Evolutionary conservation across 768 basidiomycete genomes (phyloP).

Genomic region (Coprinopsis sp.): DNA sequence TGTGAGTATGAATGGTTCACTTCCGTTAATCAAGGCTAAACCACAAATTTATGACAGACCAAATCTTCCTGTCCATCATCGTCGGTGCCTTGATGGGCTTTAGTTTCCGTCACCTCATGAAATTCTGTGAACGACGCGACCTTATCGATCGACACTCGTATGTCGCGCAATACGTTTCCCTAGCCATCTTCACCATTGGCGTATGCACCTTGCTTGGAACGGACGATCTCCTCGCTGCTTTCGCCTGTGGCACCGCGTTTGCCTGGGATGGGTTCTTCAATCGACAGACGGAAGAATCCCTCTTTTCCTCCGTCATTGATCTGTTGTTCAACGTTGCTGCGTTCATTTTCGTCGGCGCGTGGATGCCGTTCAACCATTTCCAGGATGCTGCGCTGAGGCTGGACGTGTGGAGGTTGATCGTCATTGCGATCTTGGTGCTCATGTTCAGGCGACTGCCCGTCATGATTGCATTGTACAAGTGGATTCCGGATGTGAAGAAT

Average conservation of each 20-base stretch:
- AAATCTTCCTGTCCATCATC: constrained; percentile 69
- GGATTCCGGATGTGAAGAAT: constrained; percentile 96
- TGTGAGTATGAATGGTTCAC: constrained; percentile 45
- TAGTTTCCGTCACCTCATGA: constrained; percentile 85
- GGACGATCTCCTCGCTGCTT: constrained; percentile 92
- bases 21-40: constrained; percentile 4
- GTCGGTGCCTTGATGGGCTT: constrained; percentile 76
- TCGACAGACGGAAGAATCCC: constrained; percentile 88
- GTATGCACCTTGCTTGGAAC: constrained; percentile 81
- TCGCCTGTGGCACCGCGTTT: constrained; percentile 92
- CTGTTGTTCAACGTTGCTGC: constrained; percentile 93
- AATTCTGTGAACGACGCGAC: constrained; percentile 80
- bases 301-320: constrained; percentile 95
- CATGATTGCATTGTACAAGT: constrained; percentile 80
- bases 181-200: constrained; percentile 83
- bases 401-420: constrained; percentile 78
- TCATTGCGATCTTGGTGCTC: constrained; percentile 79
- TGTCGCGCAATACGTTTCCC: constrained; percentile 84
- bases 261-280: constrained; percentile 97
- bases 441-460: constrained; percentile 78
- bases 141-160: constrained; percentile 94
- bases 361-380: constrained; percentile 92
- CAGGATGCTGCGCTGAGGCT: constrained; percentile 60
- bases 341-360: constrained; percentile 94
- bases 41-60: constrained; percentile 44